Conservation (phyloP, 352 stramenopile species). For the Thalassiosira sp. region DNA sequence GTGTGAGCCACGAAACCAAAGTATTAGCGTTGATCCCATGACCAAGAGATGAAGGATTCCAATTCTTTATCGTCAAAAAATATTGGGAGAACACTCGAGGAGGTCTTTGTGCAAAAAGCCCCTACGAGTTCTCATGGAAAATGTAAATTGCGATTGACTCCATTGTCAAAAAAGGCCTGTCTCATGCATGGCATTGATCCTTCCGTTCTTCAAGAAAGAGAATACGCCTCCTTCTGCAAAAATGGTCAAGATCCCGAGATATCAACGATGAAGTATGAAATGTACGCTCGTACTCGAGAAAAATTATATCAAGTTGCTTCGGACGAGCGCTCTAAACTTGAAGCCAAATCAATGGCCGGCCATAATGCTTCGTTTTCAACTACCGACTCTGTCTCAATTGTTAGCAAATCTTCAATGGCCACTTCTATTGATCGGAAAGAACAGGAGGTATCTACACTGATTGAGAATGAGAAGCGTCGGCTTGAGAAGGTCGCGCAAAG, state of each 20-base stretch:
- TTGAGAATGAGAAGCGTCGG: constrained; percentile 39
- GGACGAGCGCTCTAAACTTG: constrained; percentile 21
- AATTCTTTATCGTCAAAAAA: too few relatives aligned
- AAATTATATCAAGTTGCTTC: constrained; percentile 15
- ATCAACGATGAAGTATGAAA: constrained; percentile 39
- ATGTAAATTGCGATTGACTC: constrained; percentile 23
- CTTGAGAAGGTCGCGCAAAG: constrained; percentile 37
- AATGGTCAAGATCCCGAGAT: constrained; percentile 33
- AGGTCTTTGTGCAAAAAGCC: constrained; percentile 29
- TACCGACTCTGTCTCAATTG: constrained; percentile 13
- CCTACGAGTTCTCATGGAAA: not conserved
- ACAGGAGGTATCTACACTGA: constrained; percentile 29
- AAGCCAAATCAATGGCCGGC: constrained; percentile 1
- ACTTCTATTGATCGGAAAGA: constrained; percentile 9
- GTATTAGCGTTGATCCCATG: too few relatives aligned
- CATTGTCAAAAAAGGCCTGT: constrained; percentile 30
- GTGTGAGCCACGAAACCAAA: too few relatives aligned
- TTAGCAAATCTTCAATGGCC: constrained; percentile 19
- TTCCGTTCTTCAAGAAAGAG: constrained; percentile 16
- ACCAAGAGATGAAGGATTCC: too few relatives aligned
- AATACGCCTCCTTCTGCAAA: constrained; percentile 36
- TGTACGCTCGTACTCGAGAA: constrained; percentile 11
- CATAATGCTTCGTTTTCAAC: constrained; percentile 25
- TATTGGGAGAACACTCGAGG: too few relatives aligned
- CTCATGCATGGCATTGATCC: constrained; percentile 48